Base-by-base conservation (phyloP, 768 basidiomycete species). In the Holtermannia corniformis region DNA sequence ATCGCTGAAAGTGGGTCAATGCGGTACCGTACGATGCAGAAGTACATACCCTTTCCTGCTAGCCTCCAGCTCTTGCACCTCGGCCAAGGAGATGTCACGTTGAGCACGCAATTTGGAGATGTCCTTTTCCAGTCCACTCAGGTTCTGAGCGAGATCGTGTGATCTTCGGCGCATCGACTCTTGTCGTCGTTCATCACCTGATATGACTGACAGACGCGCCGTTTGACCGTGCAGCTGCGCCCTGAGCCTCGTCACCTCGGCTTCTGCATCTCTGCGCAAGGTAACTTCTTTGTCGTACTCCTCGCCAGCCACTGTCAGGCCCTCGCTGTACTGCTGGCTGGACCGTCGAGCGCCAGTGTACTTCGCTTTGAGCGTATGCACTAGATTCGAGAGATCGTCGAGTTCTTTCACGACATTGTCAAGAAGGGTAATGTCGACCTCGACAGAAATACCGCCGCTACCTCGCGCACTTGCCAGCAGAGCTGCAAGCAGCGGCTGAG, bases 261-360 rank as follows among this genome's bases (percentile, higher is more conserved):
- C 84, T 73, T 97, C 91, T 1, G 87, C 86, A 58, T 96, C 91
- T 16, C 87, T 81, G 19, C 93, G 81, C 20, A 84, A 82, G 52
- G 86, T 83, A 28, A 91, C 78, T 72, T 97, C 95, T 48, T 81
- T 81, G 66, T 96, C 92, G 67, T 93, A 96, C 67, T 97, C 95
- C 41, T 85, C 84, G 61, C 91, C 87, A 1, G 93, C 91, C 22
- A 92, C 90, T 0, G 83, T 84, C 41, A 99, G 76, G 41, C 95
- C 95, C 57, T 91, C 86, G 51, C 91, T 86, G 56, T 87, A 92
- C 59, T 89, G 86, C 58, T 86, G 85, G 67, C 89, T 95, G 45
- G 86, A 82, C 47, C 93, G 78, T 93, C 91, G 88, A 68, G 87
- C 82, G 10, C 85, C 84, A 67, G 91, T 87, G 56, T 93, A 80